Conservation (phyloP, 225 moss, liverwort and hornwort genomes). For the Anthoceros angustus region DNA sequence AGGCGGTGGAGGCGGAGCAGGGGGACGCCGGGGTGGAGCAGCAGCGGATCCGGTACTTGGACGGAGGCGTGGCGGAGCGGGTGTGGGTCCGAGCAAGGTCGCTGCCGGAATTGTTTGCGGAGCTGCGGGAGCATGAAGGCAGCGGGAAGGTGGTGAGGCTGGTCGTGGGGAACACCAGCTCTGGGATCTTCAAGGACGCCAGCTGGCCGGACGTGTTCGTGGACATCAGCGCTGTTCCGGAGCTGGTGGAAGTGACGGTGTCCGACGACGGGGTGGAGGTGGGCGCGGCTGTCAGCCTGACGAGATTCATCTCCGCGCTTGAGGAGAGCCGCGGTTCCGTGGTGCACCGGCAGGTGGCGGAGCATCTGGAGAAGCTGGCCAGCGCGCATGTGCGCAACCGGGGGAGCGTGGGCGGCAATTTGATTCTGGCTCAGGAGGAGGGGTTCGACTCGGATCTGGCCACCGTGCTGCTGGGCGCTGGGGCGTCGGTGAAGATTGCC, state of each 20-base stretch:
- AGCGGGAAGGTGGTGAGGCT: slow-evolving; percentile 20
- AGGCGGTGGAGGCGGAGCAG: slow-evolving; percentile 16
- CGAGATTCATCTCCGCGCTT: slow-evolving; percentile 33
- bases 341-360: slow-evolving; percentile 20
- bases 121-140: slow-evolving; percentile 12
- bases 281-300: slow-evolving; percentile 47
- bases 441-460: slow-evolving; percentile 57
- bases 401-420: slow-evolving; percentile 67
- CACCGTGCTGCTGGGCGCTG: slow-evolving; percentile 53
- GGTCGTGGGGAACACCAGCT: slow-evolving; percentile 34
- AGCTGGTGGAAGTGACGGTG: slow-evolving; percentile 23
- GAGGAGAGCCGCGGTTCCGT: slow-evolving; percentile 14
- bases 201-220: slow-evolving; percentile 21
- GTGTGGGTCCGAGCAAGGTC: slow-evolving; percentile 23
- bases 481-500: slow-evolving; percentile 30
- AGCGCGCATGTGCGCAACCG: slow-evolving; percentile 45
- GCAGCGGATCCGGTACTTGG: slow-evolving; percentile 8
- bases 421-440: slow-evolving; percentile 40
- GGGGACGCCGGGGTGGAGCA: background rate
- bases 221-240: slow-evolving; percentile 44
- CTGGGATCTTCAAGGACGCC: slow-evolving; percentile 24
- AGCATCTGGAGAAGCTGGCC: slow-evolving; percentile 45
- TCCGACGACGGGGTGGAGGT: slow-evolving; percentile 23
- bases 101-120: slow-evolving; percentile 12
- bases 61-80: background rate